These are phyloP conservation scores for Trichosporon coremiiforme DNA, from an alignment of 1,284 basidiomycete genomes.

Conservation along the genomic window DNA sequence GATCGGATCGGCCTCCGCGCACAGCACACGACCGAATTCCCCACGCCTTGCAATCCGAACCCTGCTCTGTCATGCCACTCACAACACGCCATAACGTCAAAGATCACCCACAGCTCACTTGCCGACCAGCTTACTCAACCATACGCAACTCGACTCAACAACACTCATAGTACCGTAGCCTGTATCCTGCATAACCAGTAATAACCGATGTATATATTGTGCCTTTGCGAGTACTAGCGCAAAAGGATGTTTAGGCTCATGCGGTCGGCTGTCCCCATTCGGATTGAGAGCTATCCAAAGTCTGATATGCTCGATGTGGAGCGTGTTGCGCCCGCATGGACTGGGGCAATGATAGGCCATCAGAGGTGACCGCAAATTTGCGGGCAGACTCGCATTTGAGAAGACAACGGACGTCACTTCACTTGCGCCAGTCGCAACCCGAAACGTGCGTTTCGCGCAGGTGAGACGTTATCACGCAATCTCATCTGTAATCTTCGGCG, in stretches of 20 bases:
- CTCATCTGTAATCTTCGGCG: background rate
- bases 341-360: too few relatives aligned
- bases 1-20: background rate
- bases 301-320: too few relatives aligned
- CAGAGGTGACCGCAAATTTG: background rate
- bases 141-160: background rate
- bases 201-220: background rate
- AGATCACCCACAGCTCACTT: background rate
- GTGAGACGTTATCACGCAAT: constrained; percentile 10
- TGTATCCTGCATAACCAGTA: background rate
- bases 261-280: too few relatives aligned
- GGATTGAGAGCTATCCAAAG: too few relatives aligned
- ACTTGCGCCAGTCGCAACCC: background rate
- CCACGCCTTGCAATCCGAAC: background rate
- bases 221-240: too few relatives aligned
- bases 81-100: background rate
- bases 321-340: too few relatives aligned
- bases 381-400: background rate
- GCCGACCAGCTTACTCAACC: background rate
- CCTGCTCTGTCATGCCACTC: background rate
- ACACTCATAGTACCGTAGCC: background rate
- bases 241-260: too few relatives aligned
- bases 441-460: background rate
- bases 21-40: background rate
- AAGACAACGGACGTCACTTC: background rate